Base-by-base conservation (phyloP, 2,329 filamentous ascomycete genomes). In the Fusarium circinatum region DNA sequence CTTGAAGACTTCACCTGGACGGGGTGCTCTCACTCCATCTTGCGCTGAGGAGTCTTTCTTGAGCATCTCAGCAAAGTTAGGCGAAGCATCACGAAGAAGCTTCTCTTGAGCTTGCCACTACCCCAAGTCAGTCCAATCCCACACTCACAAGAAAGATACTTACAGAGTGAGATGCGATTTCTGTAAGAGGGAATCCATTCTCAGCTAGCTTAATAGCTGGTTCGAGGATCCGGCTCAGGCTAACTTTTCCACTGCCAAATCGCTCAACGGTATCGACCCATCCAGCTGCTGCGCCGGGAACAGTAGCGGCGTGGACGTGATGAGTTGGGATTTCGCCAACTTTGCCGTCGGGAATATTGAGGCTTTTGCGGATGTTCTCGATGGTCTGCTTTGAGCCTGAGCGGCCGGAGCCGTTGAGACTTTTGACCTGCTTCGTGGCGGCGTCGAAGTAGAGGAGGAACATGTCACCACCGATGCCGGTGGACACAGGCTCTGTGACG, bases 401-500 rank as follows among this genome's bases (percentile, higher is more conserved):
- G 34, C 96, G 91, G n/a, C 96, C 96, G 3, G 95, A 98, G 26
- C 95, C 96, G 82, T 99, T 99, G 82, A 98, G 85, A 15, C 95
- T 94, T 62, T 91, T 92, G 14, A 98, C 92, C 72, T 93, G 93
- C 79, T 93, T 93, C 0, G 92, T 94, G 76, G 92, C 89, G 47
- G 94, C 94, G 80, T 97, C 90, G 85, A 96, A 98, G 86, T 90
- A 98, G 41, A 98, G 89, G 82, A 95, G 95, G 84, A 98, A 99
- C 91, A 98, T 95, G 84, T 99, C 96, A 71, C 96, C 96, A 65
- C 96, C 96, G 68, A 99, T 98, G 45, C 96, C 96, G 2, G 96
- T 98, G 11, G 93, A 96, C 67, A 91, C 91, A 13, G 96, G 96
- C 80, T 99, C 96, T 1, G 96, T 98, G 80, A 98, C 89, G 83